These are phyloP conservation scores for Yamadazyma takamatsuzukensis DNA, from an alignment of 805 yeast genomes.

Conservation along the genomic window DNA sequence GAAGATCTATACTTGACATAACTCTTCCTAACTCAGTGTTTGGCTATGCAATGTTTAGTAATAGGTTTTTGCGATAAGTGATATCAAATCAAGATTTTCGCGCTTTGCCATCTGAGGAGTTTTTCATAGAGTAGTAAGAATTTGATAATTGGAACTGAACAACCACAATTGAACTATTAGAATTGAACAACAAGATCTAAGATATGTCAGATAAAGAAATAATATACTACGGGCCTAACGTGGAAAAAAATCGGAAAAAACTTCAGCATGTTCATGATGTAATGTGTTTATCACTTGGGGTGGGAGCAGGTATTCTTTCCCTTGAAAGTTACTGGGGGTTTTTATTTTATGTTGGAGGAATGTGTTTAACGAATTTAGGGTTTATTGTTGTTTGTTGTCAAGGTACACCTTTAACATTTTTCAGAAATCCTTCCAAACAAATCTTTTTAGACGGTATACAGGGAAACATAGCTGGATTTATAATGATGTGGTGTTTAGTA, in stretches of 20 bases:
- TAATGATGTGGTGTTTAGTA: conserved; percentile 49
- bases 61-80: too few relatives aligned
- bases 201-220: conserved; percentile 11
- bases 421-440: conserved; percentile 28
- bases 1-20: conserved; percentile 4
- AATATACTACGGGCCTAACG: conserved; percentile 23
- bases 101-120: too few relatives aligned
- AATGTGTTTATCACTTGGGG: conserved; percentile 34
- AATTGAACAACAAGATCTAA: too few relatives aligned
- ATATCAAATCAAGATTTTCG: too few relatives aligned
- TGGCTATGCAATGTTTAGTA: too few relatives aligned
- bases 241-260: conserved; percentile 27
- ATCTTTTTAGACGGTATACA: conserved; percentile 30
- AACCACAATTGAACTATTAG: too few relatives aligned
- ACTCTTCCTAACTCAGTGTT: too few relatives aligned
- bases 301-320: conserved; percentile 38
- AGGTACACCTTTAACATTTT: conserved; percentile 22
- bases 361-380: conserved; percentile 25
- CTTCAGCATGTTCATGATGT: conserved; percentile 34
- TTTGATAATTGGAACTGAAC: too few relatives aligned
- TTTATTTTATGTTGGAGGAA: conserved; percentile 30
- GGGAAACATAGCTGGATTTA: conserved; percentile 34
- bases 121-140: too few relatives aligned
- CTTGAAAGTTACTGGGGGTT: conserved; percentile 36
- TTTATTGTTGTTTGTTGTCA: conserved; percentile 32